These are phyloP conservation scores for Helenozyma baotianmanensis DNA, from an alignment of 805 yeast genomes.

Conservation along the genomic window DNA sequence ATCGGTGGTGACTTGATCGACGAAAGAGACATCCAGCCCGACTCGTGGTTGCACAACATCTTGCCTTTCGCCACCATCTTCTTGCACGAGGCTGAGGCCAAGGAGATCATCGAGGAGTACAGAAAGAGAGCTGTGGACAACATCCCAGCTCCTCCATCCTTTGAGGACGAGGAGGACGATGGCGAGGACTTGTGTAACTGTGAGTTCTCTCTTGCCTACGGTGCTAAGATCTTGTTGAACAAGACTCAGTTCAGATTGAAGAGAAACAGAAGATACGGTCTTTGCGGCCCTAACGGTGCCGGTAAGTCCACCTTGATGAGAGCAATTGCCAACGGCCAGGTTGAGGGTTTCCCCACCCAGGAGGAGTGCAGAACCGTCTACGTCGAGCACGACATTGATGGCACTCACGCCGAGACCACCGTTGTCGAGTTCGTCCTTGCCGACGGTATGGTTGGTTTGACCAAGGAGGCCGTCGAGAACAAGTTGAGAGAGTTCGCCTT, in stretches of 20 bases:
- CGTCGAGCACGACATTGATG: conserved; percentile 99
- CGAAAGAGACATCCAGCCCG: conserved; percentile 90
- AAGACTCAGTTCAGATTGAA: conserved; percentile 98
- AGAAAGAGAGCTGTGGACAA: conserved; percentile 96
- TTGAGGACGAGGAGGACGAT: conserved; percentile 96
- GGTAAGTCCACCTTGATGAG: conserved; percentile 73
- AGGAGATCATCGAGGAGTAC: conserved; percentile 86
- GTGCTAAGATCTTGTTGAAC: conserved; percentile 99
- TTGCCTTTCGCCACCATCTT: conserved; percentile 94
- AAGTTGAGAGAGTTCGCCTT: conserved; percentile 89
- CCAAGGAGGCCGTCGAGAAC: conserved; percentile 63
- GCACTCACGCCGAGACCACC: conserved; percentile 93
- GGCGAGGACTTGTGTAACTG: conserved; percentile 99
- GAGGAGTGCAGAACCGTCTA: conserved; percentile 98
- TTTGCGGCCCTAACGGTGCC: conserved; percentile 63
- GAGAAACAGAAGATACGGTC: conserved; percentile 99
- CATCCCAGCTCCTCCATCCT: conserved; percentile 93
- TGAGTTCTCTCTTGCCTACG: conserved; percentile 99
- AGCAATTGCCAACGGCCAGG: conserved; percentile 96
- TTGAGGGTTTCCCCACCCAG: conserved; percentile 99
- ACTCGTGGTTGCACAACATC: conserved; percentile 82
- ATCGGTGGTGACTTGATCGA: conserved; percentile 99
- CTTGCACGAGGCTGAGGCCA: conserved; percentile 89
- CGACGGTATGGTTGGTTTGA: conserved; percentile 69
- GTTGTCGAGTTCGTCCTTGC: conserved; percentile 88